These are phyloP conservation scores for Neonectria faginata DNA, from an alignment of 2,329 filamentous ascomycete species.

Conservation along the genomic window DNA sequence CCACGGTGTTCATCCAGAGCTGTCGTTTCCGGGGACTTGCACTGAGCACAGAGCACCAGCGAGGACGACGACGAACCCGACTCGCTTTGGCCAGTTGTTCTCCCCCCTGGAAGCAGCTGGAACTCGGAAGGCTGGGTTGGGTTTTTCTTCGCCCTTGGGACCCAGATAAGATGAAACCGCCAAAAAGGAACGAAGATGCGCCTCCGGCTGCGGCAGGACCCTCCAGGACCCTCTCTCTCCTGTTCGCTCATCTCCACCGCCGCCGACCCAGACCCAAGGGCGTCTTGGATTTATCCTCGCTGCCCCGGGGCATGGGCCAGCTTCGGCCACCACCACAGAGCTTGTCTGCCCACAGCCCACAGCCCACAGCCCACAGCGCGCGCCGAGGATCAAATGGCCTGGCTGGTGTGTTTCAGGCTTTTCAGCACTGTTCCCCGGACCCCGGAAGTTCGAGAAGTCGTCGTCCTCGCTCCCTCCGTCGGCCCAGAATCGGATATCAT, in stretches of 20 bases:
- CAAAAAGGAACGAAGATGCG: constrained; percentile 23
- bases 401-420: constrained; percentile 36
- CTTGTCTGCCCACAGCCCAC: constrained; percentile 1
- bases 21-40: constrained; percentile 16
- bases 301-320: constrained; percentile 6
- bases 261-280: neutral
- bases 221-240: constrained; percentile 8
- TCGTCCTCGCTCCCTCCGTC: constrained; percentile 11
- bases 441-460: constrained; percentile 27
- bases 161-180: constrained; percentile 34
- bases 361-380: constrained; percentile 1
- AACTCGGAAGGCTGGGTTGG: constrained; percentile 11
- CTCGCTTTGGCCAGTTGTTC: constrained; percentile 30
- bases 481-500: neutral
- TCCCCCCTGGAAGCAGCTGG: constrained; percentile 19
- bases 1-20: constrained; percentile 28
- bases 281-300: constrained; percentile 9
- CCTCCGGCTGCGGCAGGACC: constrained; percentile 14
- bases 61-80: neutral
- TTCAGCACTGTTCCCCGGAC: constrained; percentile 27
- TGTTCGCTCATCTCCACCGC: constrained; percentile 19
- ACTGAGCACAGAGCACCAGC: neutral
- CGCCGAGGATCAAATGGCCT: constrained; percentile 28
- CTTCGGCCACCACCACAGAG: constrained; percentile 12
- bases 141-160: constrained; percentile 24